Evolutionary conservation across 2,329 filamentous ascomycete species (phyloP), one percentile per base, ranked within the genome.

Genomic region (Fusarium euwallaceae): DNA sequence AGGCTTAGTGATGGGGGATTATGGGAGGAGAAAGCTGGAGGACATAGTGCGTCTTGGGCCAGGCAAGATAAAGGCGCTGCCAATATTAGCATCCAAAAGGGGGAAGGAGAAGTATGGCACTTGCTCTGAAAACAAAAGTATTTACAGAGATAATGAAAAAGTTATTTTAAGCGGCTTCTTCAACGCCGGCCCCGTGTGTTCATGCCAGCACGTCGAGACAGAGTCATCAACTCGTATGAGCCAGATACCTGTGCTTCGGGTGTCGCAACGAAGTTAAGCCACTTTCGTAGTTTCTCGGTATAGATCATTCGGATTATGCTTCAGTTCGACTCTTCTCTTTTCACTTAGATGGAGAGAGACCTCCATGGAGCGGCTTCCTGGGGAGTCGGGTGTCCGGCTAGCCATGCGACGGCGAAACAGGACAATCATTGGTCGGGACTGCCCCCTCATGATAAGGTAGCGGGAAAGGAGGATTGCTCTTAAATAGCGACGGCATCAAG

Each of bases 21-120:
- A 4, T 1, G 1, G 16, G 3, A 7, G 16, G 1, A 2, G 2
- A 29, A n/a, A 7, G 16, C 2, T 12, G 4, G 22, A 48, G 4
- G 43, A 14, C 6, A 11, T 29, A 6, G 24, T 53, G 3, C 24
- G 7, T 29, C 24, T 29, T 32, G 16, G n/a, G 17, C 17, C 16
- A 3, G 16, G 16, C 24, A 29, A 53, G 48, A 5, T 10, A 12
- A 53, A n/a, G 48, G 6, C 16, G n/a, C 10, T 7, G 48, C 16
- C 17, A 8, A 12, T 16, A 7, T n/a, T 29, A 12, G 24, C 16
- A 24, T 7, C 39, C 5, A n/a, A 4, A 2, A n/a, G 10, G 9
- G 3, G 14, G 11, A 32, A 29, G 14, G 24, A 11, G n/a, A 51
- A 4, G 1, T 4, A 3, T 29, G 7, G 2, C 1, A 17, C 3